Percentiles rank a stretch among this genome's conserved stretches.
Evolutionary conservation across 495 filamentous ascomycete species (phyloP).

Genomic region (Friedmanniomyces simplex): DNA sequence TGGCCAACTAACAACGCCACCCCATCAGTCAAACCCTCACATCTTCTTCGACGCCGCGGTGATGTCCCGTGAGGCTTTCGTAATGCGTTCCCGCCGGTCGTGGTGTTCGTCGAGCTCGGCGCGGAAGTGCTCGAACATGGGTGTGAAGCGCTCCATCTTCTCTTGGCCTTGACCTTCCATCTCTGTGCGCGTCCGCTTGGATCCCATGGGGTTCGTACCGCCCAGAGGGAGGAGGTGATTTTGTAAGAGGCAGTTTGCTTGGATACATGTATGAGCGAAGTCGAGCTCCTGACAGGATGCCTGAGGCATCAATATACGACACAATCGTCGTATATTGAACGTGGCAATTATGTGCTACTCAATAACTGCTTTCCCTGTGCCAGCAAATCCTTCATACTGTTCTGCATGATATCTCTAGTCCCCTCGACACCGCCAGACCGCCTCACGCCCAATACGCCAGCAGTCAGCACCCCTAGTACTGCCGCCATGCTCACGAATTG

Average conservation of each 20-base stretch:
- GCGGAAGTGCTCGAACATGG: constrained; percentile 78
- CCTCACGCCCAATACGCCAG: neutral
- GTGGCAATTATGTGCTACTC: neutral
- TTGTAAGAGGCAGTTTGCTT: neutral
- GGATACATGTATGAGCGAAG: no score
- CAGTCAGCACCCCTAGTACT: neutral
- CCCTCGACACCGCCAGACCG: neutral
- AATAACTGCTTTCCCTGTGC: neutral
- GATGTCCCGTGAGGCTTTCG: constrained; percentile 82
- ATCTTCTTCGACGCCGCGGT: constrained; percentile 96
- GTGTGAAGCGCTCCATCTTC: constrained; percentile 36
- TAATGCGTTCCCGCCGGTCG: constrained; percentile 78
- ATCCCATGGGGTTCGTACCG: neutral
- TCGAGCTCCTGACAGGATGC: no score
- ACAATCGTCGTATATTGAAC: neutral
- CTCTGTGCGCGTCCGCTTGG: constrained; percentile 4
- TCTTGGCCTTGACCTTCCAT: constrained; percentile 13
- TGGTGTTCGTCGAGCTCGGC: constrained; percentile 88
- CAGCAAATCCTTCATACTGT: neutral
- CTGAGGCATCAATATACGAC: no score
- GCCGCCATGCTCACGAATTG: neutral
- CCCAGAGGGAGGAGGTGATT: neutral
- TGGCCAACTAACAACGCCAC: neutral
- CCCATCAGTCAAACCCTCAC: no score
- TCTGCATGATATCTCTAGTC: neutral